A percentile compares a stretch with the other conserved stretches of the same genome.
These are phyloP conservation scores for Zangia roseola DNA, from an alignment of 768 basidiomycete genomes.

Conservation along the genomic window DNA sequence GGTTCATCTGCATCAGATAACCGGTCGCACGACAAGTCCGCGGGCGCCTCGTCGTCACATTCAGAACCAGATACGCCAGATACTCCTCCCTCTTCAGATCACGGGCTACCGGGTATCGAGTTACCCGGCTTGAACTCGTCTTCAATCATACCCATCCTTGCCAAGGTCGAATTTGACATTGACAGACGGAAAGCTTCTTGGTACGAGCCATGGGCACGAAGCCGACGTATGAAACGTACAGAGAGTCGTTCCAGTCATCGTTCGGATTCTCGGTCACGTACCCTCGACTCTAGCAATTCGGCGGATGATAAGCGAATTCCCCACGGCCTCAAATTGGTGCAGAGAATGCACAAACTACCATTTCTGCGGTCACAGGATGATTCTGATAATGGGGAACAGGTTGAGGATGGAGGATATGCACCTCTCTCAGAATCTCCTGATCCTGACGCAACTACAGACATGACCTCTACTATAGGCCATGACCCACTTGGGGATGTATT, in stretches of 20 bases:
- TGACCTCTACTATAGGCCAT: slow-evolving; percentile 32
- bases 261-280: slow-evolving; percentile 22
- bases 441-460: slow-evolving; percentile 37
- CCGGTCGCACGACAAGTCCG: slow-evolving; percentile 48
- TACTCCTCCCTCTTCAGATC: slow-evolving; percentile 41
- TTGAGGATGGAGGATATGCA: slow-evolving; percentile 23
- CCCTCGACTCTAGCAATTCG: slow-evolving; percentile 21
- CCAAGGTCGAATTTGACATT: slow-evolving; percentile 95
- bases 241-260: slow-evolving; percentile 39
- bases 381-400: slow-evolving; percentile 29
- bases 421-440: slow-evolving; percentile 30
- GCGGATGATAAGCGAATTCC: slow-evolving; percentile 37
- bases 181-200: slow-evolving; percentile 76
- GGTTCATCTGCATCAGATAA: slow-evolving; percentile 53
- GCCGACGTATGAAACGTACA: slow-evolving; percentile 56
- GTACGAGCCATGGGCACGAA: slow-evolving; percentile 83
- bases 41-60: slow-evolving; percentile 42
- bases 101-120: slow-evolving; percentile 50
- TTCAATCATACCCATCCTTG: slow-evolving; percentile 78
- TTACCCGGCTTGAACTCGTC: slow-evolving; percentile 65
- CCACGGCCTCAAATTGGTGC: slow-evolving; percentile 51
- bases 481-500: slow-evolving; percentile 64
- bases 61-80: slow-evolving; percentile 55
- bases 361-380: slow-evolving; percentile 28
- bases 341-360: slow-evolving; percentile 43